phyloP scores from a whole-genome alignment of 192 early-diverging fungal genomes.

The Phlyctochytrium arcticum region DNA sequence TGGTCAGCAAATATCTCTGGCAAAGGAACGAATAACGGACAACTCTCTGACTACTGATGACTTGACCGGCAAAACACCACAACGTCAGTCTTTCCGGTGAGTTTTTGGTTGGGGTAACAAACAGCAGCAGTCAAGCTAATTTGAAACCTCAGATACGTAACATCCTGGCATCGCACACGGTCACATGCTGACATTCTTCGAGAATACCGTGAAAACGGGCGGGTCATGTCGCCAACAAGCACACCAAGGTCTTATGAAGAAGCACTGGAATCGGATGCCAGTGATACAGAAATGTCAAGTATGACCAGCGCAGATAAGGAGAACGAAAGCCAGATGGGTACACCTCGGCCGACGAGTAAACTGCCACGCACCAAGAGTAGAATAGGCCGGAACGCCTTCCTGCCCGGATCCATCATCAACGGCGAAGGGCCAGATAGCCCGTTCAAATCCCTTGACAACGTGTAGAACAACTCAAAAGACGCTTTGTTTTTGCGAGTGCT shows the following conservation, averaged over 20 bases:
- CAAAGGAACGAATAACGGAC: slow-evolving; percentile 26
- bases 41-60: slow-evolving; percentile 29
- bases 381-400: too few relatives aligned
- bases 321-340: background rate
- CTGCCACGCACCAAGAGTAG: slow-evolving; percentile 19
- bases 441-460: too few relatives aligned
- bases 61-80: slow-evolving; percentile 40
- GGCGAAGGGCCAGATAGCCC: too few relatives aligned
- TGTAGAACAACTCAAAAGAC: too few relatives aligned
- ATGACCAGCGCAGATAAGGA: background rate
- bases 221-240: slow-evolving; percentile 5
- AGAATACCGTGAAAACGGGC: slow-evolving; percentile 28
- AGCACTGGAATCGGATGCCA: slow-evolving; percentile 3
- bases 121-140: background rate
- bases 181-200: slow-evolving; percentile 26
- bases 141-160: slow-evolving; percentile 3
- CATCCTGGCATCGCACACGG: slow-evolving; percentile 21
- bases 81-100: slow-evolving; percentile 28
- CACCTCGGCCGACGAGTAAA: slow-evolving; percentile 3
- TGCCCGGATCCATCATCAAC: too few relatives aligned
- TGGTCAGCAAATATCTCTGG: too few relatives aligned
- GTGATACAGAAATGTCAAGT: background rate
- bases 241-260: slow-evolving; percentile 7
- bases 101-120: background rate
- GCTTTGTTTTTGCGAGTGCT: too few relatives aligned